Base-by-base conservation (phyloP, 148 eudicot species). In the Amaranthus cruentus region DNA sequence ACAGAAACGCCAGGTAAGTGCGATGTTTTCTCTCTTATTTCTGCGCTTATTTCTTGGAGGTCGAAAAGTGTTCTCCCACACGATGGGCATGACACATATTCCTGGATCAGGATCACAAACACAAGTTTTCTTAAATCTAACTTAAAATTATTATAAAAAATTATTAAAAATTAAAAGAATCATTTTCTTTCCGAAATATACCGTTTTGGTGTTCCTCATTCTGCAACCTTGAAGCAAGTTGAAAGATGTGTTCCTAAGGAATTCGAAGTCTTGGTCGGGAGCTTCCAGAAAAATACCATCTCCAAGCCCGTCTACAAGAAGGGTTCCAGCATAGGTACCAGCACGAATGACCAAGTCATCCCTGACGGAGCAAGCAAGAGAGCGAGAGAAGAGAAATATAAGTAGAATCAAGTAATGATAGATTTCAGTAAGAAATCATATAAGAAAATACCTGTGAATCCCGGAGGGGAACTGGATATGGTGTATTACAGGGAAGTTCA, bases 1-100 rank as follows among this genome's bases (percentile, higher is more conserved):
- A 95, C 99, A 73, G 99, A 95, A 79, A 95, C 99, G 78, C 99
- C 99, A 76, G 99, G 99, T 87, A 95, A 81, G 79, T 95, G 99
- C 62, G 90, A 95, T 61, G 99, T 95, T 86, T 84, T 90, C 81
- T 95, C 97, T 79, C 99, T 82, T 49, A 95, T 95, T 71, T 95
- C 69, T 14, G 99, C 99, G 61, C 99, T 95, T 73, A 95, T 80
- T 84, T 90, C 99, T 85, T 95, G 99, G 73, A 91, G 97, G 76
- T 95, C 99, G 49, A 95, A 95, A 64, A 95, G 77, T 72, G 99
- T 91, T 75, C 99, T 90, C 51, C 99, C 99, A 69, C 99, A 95
- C 12, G 99, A 95, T 50, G 99, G 99, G 86, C 99, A 95, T n/a
- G 99, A 95, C 48, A 95, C 99, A 55, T 95, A 95, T 79, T 95